Evolutionary conservation across 306 rosid genomes (phyloP).

Genomic region (Cucumis cinereus): DNA sequence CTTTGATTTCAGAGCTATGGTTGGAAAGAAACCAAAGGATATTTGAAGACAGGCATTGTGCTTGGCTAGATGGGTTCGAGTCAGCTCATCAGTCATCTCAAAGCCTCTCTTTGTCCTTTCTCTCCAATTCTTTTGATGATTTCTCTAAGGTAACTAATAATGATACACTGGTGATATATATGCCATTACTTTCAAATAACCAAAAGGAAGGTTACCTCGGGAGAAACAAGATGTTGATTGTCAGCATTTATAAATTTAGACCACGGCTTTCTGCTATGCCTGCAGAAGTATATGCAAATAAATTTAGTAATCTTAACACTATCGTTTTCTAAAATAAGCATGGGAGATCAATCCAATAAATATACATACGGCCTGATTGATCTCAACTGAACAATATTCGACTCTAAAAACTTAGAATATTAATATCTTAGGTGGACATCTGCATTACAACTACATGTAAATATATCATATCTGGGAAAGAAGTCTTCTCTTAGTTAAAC

Average conservation of each 20-base stretch:
- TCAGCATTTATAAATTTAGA: conserved; percentile 83
- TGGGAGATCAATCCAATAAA: not conserved
- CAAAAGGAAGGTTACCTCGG: conserved; percentile 43
- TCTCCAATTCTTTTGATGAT: not conserved
- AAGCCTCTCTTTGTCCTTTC: not conserved
- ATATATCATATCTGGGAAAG: not conserved
- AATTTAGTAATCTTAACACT: not conserved
- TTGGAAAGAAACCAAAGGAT: not conserved
- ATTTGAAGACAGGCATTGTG: not conserved
- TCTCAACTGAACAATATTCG: not conserved
- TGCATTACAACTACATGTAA: not conserved
- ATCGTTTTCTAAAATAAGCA: not conserved
- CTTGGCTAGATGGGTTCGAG: not conserved
- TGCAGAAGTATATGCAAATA: conserved; percentile 16
- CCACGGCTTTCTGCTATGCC: conserved; percentile 99
- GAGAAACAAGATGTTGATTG: conserved; percentile 93
- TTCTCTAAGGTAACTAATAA: not conserved
- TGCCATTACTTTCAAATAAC: not conserved
- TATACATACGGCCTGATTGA: not conserved
- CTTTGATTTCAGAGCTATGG: not conserved
- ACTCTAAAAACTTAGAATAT: not conserved
- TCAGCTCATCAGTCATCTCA: not conserved
- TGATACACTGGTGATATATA: not conserved
- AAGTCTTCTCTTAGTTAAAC: not conserved
- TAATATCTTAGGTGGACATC: not conserved